Evolutionary conservation across 2,329 filamentous ascomycete genomes (phyloP), one percentile per base, ranked within the genome.

Genomic region (Colletotrichum siamense): DNA sequence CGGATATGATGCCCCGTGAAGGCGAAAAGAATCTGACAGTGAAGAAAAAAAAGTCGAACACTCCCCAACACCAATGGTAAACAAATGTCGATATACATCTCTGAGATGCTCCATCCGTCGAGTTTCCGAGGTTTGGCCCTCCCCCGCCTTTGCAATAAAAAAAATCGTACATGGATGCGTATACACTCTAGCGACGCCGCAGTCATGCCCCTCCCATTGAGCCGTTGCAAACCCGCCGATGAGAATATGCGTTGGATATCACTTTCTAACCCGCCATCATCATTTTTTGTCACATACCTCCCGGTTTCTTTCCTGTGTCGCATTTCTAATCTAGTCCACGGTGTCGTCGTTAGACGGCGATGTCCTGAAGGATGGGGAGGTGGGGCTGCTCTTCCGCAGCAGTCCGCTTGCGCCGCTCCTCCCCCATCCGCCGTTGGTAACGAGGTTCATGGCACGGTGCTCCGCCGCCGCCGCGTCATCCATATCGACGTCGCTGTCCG

Each of bases 361-460:
- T 12, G 62, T 57, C 66, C 44, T 74, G 28, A 74, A 73, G 22
- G 70, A 73, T 24, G 74, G 69, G 5, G 76, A 69, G 10, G 74
- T 77, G 44, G 75, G 71, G 75, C 83, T 83, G 68, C 82, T 82
- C 75, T 85, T 85, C 39, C 86, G 82, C 62, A 88, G 78, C 81
- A 88, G 81, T 39, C 87, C 86, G 76, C 86, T 88, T 18, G 86
- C 87, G 55, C 86, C 86, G 71, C 85, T 83, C 6, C 83, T 83
- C 5, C 84, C 81, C 84, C 84, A 87, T 66, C 83, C 83, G 81
- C 80, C 82, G 66, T 85, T 85, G 8, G 82, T 84, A 26, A 86
- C 85, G 7, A 86, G 83, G 79, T 90, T 82, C 83, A 91, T 82
- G 55, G 87, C 81, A 80, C 89, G 78, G 81, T 88, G 79, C 83